Conservation (phyloP, 225 moss, liverwort and hornwort genomes). For the Rhytidiadelphus loreus region DNA sequence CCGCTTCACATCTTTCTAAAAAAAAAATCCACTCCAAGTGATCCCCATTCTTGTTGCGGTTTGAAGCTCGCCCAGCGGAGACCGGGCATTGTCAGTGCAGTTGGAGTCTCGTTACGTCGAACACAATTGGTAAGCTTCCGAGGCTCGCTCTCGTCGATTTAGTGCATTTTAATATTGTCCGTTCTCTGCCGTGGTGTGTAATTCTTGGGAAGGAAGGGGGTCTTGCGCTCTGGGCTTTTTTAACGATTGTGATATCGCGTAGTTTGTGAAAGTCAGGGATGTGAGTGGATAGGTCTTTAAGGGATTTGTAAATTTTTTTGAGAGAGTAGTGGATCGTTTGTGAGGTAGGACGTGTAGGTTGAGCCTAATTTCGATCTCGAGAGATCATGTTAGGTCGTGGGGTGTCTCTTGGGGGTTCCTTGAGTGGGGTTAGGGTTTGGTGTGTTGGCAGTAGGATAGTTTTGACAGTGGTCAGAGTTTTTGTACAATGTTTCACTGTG, state of each 20-base stretch:
- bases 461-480: background rate
- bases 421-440: background rate
- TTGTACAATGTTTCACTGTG: background rate
- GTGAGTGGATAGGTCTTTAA: background rate
- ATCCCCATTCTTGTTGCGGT: background rate
- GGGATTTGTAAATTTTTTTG: background rate
- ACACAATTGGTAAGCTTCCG: slow-evolving; percentile 6
- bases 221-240: background rate
- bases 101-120: background rate
- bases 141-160: background rate
- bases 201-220: background rate
- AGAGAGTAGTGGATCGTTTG: background rate
- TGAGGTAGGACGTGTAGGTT: background rate
- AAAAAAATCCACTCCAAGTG: background rate
- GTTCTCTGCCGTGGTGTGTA: background rate
- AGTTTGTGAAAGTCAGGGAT: background rate
- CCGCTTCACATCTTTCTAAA: background rate
- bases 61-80: background rate
- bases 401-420: background rate
- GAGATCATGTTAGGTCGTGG: background rate
- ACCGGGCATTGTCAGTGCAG: background rate
- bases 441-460: background rate
- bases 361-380: background rate
- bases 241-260: background rate
- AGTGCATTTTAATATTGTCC: background rate